These are phyloP conservation scores for Scopulariopsis brevicaulis DNA, from an alignment of 2,329 filamentous ascomycete species.

Conservation along the genomic window DNA sequence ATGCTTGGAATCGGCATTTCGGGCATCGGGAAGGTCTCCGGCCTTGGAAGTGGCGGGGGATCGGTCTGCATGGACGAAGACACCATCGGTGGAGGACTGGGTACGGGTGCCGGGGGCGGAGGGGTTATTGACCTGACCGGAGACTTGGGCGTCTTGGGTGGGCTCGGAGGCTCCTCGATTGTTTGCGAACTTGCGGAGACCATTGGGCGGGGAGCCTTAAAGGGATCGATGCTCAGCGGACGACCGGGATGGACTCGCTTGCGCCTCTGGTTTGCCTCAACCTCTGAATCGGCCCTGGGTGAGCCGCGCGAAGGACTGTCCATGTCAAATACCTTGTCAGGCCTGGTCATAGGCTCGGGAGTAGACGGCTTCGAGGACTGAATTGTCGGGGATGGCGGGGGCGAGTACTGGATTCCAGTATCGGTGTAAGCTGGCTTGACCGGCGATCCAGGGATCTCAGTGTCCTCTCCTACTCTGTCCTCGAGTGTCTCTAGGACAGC, in stretches of 20 bases:
- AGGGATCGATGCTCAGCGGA: constrained; percentile 36
- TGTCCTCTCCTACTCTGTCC: constrained; percentile 37
- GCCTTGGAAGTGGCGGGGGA: constrained; percentile 15
- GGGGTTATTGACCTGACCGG: constrained; percentile 28
- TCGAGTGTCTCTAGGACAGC: constrained; percentile 44
- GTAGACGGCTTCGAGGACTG: constrained; percentile 25
- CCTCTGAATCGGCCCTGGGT: constrained; percentile 40
- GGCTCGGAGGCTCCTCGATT: constrained; percentile 48
- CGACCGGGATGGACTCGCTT: constrained; percentile 52
- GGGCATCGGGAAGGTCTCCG: constrained; percentile 17
- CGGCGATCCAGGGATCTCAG: constrained; percentile 22
- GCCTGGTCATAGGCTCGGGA: constrained; percentile 25
- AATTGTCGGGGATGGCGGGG: constrained; percentile 60
- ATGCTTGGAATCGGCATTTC: constrained; percentile 67
- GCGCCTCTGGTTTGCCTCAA: constrained; percentile 63
- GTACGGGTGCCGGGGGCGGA: constrained; percentile 17
- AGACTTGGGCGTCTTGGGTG: constrained; percentile 52
- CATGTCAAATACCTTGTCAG: constrained; percentile 26
- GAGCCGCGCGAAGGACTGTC: constrained; percentile 21
- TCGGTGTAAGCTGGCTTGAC: constrained; percentile 52
- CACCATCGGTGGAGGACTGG: constrained; percentile 26
- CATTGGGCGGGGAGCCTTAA: constrained; percentile 34
- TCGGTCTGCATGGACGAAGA: constrained; percentile 54
- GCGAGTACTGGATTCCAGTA: constrained; percentile 72
- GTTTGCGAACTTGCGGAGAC: constrained; percentile 56